Evolutionary conservation across 1,284 basidiomycete genomes (phyloP), one percentile per base, ranked within the genome.

Genomic region (Melanopsichium pennsylvanicum): DNA sequence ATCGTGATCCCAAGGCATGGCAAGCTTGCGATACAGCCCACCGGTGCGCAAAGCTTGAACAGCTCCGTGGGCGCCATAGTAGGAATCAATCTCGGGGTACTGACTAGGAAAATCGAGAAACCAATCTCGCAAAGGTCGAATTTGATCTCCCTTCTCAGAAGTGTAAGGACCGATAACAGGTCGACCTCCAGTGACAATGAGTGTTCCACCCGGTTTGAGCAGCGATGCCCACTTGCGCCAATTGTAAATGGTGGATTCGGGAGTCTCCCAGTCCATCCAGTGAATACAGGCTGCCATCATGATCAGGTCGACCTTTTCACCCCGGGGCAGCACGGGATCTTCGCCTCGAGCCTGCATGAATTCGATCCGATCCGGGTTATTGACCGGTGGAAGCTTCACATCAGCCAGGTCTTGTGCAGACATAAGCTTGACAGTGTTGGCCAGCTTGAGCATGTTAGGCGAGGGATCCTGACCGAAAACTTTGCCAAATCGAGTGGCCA

Each of bases 261-360:
- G 43, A 13, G 39, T 60, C 35, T 45, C 29, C 66, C 59, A 63
- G 40, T 70, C 66, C 66, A 70, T 55, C 60, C 66, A 70, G 29
- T 70, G 66, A 25, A 64, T 59, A 41, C 66, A 63, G 0, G 66
- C 50, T 9, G 60, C 66, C 55, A 70, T 59, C 43, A 62, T 64
- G 60, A 70, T 64, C 37, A 64, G 25, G 26, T 70, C 60, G 40
- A 64, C 55, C 29, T 63, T 59, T 27, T 63, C 56, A 4, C 60
- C 66, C 7, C 43, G 29, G n/a, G 64, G 60, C 16, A 70, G 38
- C 10, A 55, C 19, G 2, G 66, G 59, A 21, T 51, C 55, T 48
- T 70, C 66, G 9, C 66, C 66, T 9, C 37, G 23, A 1, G 55
- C 66, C 34, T 50, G 23, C 4, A 48, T 41, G 39, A 35, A 70